Conservation (phyloP, 2,329 filamentous ascomycete species). For the Trichoderma koningii region DNA sequence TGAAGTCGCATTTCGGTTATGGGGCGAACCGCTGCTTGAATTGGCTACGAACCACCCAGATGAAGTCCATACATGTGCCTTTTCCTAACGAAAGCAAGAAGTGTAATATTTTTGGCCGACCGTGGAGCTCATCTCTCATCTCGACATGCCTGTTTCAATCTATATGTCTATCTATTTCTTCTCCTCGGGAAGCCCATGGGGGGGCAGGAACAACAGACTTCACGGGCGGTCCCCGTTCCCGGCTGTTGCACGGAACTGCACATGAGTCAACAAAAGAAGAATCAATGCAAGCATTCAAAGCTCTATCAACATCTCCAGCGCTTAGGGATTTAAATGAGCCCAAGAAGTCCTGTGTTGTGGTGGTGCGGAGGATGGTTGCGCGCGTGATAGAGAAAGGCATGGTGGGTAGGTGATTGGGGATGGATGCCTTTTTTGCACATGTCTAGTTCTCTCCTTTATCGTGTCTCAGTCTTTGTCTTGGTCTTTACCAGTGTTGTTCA, state of each 20-base stretch:
- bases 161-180: too few species aligned
- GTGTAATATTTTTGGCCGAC: too few species aligned
- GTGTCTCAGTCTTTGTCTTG: too few species aligned
- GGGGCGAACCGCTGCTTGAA: too few species aligned
- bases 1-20: too few species aligned
- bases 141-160: too few species aligned
- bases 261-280: constrained; percentile 25
- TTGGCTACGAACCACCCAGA: too few species aligned
- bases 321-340: constrained; percentile 63
- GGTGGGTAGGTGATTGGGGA: constrained; percentile 8
- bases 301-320: constrained; percentile 41
- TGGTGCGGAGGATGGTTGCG: constrained; percentile 34
- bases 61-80: too few species aligned
- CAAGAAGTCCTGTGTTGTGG: constrained; percentile 57
- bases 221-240: background rate
- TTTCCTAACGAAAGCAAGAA: too few species aligned
- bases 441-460: background rate
- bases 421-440: background rate
- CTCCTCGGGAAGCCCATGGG: too few species aligned
- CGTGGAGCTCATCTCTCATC: too few species aligned
- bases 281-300: background rate
- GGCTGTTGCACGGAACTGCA: constrained; percentile 15
- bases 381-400: constrained; percentile 40
- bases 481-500: background rate
- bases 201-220: too few species aligned